phyloP scores from a whole-genome alignment of 2,329 filamentous ascomycete genomes.

The Chaetomiaceae sp. region DNA sequence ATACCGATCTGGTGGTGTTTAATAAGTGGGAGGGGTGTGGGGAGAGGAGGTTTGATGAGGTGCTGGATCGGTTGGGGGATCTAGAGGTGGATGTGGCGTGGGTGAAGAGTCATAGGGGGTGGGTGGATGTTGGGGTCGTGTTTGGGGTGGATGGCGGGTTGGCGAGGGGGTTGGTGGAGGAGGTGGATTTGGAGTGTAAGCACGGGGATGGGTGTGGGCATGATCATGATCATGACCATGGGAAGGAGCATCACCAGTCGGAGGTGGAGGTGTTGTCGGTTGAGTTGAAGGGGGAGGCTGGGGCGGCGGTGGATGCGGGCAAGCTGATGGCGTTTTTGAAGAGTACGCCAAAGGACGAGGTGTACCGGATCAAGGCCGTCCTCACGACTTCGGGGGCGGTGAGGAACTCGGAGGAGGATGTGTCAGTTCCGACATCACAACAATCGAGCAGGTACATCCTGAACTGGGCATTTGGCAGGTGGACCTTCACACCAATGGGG shows the following conservation, averaged over 20 bases:
- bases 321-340: constrained; percentile 65
- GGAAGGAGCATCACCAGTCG: constrained; percentile 60
- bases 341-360: constrained; percentile 81
- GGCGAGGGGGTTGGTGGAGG: constrained; percentile 50
- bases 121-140: constrained; percentile 72
- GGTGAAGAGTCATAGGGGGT: constrained; percentile 79
- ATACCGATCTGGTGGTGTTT: constrained; percentile 85
- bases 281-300: constrained; percentile 50
- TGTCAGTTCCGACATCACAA: constrained; percentile 31
- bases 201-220: constrained; percentile 23
- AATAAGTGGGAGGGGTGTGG: constrained; percentile 85
- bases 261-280: constrained; percentile 91
- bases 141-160: constrained; percentile 85
- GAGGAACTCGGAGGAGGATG: constrained; percentile 48
- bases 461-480: constrained; percentile 96
- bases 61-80: constrained; percentile 73
- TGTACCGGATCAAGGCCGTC: constrained; percentile 87
- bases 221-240: constrained; percentile 36
- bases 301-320: constrained; percentile 48
- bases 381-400: constrained; percentile 44
- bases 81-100: constrained; percentile 75
- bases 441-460: constrained; percentile 66
- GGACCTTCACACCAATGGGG: constrained; percentile 71
- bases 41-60: constrained; percentile 71
- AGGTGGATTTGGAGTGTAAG: constrained; percentile 28